Base-by-base conservation (phyloP, 2,329 filamentous ascomycete species). In the Trichoderma sp. region DNA sequence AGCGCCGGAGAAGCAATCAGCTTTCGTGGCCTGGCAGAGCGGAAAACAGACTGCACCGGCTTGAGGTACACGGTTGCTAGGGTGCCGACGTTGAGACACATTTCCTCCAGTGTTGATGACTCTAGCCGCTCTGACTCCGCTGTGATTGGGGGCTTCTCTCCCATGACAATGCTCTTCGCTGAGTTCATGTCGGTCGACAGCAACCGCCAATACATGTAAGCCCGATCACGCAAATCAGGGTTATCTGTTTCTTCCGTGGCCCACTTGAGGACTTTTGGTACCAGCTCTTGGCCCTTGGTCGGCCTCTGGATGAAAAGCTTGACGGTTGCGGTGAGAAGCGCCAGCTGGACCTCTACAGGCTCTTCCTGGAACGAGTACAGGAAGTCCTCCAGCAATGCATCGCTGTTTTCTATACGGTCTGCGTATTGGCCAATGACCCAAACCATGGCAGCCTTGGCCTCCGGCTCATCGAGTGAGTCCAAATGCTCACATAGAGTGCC, bases 341-440 rank as follows among this genome's bases (percentile, higher is more conserved):
- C 94, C 6, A 99, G 88, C 80, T 99, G 96, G 4, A 99, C 96
- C 80, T 99, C 96, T 17, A 98, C 92, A 0, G 95, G 92, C 82
- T 99, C 96, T 76, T 99, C 96, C 32, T 93, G 88, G 83, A 98
- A 99, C 0, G 93, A 93, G 79, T 95, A 95, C 9, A 99, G 81
- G 80, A 98, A 99, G 80, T 99, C 96, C 77, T 99, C 95, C 9
- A 99, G 87, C 3, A 99, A 86, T 0, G 92, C 93, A 76, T 98
- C 96, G 17, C 93, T 96, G 81, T 99, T 98, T 80, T 99, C 96
- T 76, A 99, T 99, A 58, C 96, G 92, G 79, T 97, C 94, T 11
- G 96, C 96, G 78, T 99, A 99, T 80, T 99, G 94, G 2, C 96
- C 96, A 79, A 99, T 99, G 43, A 99, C 96, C 96, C 96, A 99